These are phyloP conservation scores for Jamesozyma jinghongensis DNA, from an alignment of 805 yeast genomes.

Conservation along the genomic window DNA sequence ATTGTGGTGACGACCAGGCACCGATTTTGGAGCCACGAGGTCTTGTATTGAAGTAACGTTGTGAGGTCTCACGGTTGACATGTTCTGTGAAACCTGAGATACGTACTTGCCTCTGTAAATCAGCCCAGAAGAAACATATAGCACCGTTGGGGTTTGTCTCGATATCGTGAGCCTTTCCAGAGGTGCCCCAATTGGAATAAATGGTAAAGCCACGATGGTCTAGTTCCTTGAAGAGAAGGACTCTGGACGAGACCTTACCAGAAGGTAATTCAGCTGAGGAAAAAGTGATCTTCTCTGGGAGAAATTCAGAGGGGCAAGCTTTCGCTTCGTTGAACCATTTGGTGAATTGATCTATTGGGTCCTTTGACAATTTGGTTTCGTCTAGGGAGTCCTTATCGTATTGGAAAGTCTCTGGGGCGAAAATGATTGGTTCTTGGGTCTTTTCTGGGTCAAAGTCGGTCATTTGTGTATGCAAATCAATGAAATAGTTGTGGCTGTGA, in stretches of 20 bases:
- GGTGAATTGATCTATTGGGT: constrained; percentile 72
- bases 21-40: constrained; percentile 91
- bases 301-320: constrained; percentile 38
- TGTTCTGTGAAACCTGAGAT: constrained; percentile 78
- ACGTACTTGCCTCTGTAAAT: constrained; percentile 81
- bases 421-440: constrained; percentile 30
- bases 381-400: constrained; percentile 59
- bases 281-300: constrained; percentile 81
- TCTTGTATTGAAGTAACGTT: constrained; percentile 71
- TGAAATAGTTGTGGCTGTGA: too few relatives aligned
- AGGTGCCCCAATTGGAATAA: constrained; percentile 83
- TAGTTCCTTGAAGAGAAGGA: constrained; percentile 79
- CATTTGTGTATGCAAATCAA: neutral
- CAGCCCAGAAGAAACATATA: constrained; percentile 85
- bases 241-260: constrained; percentile 78
- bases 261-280: constrained; percentile 81
- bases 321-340: constrained; percentile 78
- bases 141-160: constrained; percentile 69
- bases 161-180: constrained; percentile 70
- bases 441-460: constrained; percentile 10
- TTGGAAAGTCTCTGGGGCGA: constrained; percentile 84
- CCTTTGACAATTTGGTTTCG: constrained; percentile 40
- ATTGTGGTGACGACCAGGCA: constrained; percentile 95
- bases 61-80: constrained; percentile 62
- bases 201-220: constrained; percentile 76